Conservation (phyloP, 768 basidiomycete species). For the Tricholoma terreum region DNA sequence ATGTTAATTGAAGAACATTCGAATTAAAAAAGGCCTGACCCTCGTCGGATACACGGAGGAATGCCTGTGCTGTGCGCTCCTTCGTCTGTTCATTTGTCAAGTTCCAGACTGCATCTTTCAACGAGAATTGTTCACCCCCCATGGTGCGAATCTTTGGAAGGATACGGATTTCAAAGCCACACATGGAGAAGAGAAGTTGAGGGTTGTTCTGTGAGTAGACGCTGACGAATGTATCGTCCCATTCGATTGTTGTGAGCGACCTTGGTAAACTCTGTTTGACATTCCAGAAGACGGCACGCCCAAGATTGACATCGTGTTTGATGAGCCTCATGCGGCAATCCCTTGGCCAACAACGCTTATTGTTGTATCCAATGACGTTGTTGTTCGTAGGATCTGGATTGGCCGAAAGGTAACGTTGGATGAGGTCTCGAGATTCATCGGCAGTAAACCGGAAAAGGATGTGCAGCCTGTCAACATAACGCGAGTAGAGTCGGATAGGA, state of each 20-base stretch:
- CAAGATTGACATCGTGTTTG: slow-evolving; percentile 99
- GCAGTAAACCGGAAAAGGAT: slow-evolving; percentile 97
- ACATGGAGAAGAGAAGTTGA: slow-evolving; percentile 97
- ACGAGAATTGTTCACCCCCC: slow-evolving; percentile 94
- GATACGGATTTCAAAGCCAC: slow-evolving; percentile 97
- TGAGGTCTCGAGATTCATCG: slow-evolving; percentile 95
- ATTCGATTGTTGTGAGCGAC: slow-evolving; percentile 96
- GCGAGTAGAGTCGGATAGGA: slow-evolving; percentile 96
- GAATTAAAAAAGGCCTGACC: slow-evolving; percentile 39
- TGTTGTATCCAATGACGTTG: slow-evolving; percentile 98
- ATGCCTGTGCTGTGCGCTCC: slow-evolving; percentile 96
- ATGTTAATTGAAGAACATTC: slow-evolving; percentile 1
- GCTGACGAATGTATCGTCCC: slow-evolving; percentile 97
- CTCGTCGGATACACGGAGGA: slow-evolving; percentile 95
- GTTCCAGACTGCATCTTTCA: slow-evolving; percentile 97
- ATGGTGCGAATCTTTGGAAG: slow-evolving; percentile 94
- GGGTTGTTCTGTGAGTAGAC: slow-evolving; percentile 98
- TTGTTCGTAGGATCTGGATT: slow-evolving; percentile 99
- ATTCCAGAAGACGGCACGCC: slow-evolving; percentile 99
- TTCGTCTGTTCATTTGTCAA: slow-evolving; percentile 96
- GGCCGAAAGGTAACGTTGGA: slow-evolving; percentile 95
- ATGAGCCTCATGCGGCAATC: slow-evolving; percentile 99
- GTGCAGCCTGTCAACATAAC: slow-evolving; percentile 93
- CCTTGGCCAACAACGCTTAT: slow-evolving; percentile 98
- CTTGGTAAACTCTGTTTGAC: slow-evolving; percentile 95